phyloP scores from a whole-genome alignment of 2,329 filamentous ascomycete species.

The Colletotrichum scovillei region DNA sequence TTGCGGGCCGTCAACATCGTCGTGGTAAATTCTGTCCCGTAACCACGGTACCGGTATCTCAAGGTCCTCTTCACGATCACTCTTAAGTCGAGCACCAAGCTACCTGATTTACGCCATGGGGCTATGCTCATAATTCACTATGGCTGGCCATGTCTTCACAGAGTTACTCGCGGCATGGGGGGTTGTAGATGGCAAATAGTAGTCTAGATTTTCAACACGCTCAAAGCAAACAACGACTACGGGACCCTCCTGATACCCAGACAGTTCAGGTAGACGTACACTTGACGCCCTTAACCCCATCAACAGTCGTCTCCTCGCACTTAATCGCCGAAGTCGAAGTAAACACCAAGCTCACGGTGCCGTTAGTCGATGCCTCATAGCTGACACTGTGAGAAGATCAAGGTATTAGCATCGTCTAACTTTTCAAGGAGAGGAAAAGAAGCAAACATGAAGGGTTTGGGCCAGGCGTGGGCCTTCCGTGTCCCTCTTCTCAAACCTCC shows the following conservation, averaged over 20 bases:
- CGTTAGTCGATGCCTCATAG: slow-evolving; percentile 26
- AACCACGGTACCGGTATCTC: neutral
- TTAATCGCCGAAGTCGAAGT: slow-evolving; percentile 20
- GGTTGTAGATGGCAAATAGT: neutral
- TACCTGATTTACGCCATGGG: neutral
- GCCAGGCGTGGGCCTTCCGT: neutral
- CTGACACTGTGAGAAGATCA: neutral
- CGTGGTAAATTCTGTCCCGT: neutral
- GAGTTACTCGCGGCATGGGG: too few species aligned
- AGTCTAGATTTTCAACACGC: neutral
- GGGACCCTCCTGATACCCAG: neutral
- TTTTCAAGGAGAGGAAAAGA: too few species aligned
- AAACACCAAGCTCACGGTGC: slow-evolving; percentile 18
- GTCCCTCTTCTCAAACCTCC: neutral
- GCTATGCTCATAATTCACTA: neutral
- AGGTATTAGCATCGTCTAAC: neutral
- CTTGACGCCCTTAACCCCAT: slow-evolving; percentile 28
- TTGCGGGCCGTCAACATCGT: neutral
- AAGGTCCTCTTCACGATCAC: neutral
- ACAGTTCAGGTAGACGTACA: slow-evolving; percentile 7
- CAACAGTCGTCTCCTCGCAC: slow-evolving; percentile 28
- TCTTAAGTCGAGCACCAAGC: neutral
- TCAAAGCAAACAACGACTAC: neutral
- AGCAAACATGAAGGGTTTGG: too few species aligned
- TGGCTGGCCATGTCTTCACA: neutral